Percentiles rank a stretch among this genome's conserved stretches.
These are phyloP conservation scores for Xylariaceae sp. DNA, from an alignment of 2,329 filamentous ascomycete genomes.

Conservation along the genomic window DNA sequence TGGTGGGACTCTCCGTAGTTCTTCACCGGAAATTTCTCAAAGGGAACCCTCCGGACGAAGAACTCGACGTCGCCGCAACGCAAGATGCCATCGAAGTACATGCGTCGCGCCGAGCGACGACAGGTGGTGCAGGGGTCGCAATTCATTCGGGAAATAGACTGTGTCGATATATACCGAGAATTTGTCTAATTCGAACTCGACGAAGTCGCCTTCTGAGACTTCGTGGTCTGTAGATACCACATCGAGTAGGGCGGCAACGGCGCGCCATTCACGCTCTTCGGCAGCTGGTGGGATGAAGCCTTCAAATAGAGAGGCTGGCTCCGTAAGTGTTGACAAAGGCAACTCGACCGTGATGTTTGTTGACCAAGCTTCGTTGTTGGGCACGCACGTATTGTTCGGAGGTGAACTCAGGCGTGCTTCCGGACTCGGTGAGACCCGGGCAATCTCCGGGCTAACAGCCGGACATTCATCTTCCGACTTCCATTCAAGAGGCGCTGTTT, in stretches of 20 bases:
- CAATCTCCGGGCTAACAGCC: too few species aligned
- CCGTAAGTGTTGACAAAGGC: constrained; percentile 22
- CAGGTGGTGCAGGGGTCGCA: constrained; percentile 51
- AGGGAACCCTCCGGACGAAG: constrained; percentile 52
- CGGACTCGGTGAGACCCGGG: too few species aligned
- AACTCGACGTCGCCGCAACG: constrained; percentile 35
- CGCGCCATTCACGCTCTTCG: constrained; percentile 26
- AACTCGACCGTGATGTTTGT: constrained; percentile 16
- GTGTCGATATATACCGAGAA: constrained; percentile 52
- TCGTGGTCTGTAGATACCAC: constrained; percentile 12
- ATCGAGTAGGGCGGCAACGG: constrained; percentile 29
- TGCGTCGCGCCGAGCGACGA: constrained; percentile 32
- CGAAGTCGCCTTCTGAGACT: too few species aligned
- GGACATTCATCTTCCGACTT: too few species aligned
- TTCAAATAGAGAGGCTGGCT: constrained; percentile 25
- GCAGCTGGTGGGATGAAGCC: constrained; percentile 25
- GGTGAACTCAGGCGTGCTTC: too few species aligned
- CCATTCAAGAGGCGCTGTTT: not conserved
- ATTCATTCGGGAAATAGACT: constrained; percentile 37
- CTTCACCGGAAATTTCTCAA: constrained; percentile 57
- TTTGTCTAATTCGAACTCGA: constrained; percentile 49
- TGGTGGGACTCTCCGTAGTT: constrained; percentile 51
- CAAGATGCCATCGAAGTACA: constrained; percentile 58
- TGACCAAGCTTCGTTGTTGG: not conserved
- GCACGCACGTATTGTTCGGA: too few species aligned